Evolutionary conservation across 2,329 filamentous ascomycete species (phyloP).

Genomic region (Clarireedia monteithiana): DNA sequence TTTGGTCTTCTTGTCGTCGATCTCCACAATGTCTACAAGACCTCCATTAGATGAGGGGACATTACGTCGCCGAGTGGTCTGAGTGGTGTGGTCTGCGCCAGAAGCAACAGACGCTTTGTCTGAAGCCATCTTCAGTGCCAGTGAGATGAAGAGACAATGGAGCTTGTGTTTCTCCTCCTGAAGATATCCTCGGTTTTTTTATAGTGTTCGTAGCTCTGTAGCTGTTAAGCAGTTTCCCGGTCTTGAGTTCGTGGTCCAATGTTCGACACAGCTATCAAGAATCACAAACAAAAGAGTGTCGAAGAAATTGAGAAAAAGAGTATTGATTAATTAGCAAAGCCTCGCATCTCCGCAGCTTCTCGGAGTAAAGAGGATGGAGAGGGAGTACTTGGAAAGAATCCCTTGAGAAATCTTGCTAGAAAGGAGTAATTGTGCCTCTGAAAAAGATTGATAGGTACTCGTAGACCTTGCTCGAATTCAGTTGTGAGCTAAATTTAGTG

Average conservation of each 20-base stretch:
- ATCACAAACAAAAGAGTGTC: conserved; percentile 7
- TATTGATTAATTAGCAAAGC: conserved; percentile 19
- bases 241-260: conserved; percentile 4
- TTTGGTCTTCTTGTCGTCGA: conserved; percentile 53
- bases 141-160: not conserved
- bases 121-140: conserved; percentile 25
- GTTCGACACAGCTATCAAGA: not conserved
- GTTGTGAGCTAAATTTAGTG: conserved; percentile 9
- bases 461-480: conserved; percentile 9
- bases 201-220: not conserved
- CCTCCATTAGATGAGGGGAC: conserved; percentile 35
- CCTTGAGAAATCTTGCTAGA: conserved; percentile 4
- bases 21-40: conserved; percentile 32
- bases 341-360: conserved; percentile 23
- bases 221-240: not conserved
- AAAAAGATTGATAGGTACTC: conserved; percentile 1
- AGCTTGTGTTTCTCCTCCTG: not conserved
- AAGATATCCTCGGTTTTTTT: not conserved
- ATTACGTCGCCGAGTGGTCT: conserved; percentile 50
- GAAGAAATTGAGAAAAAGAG: not conserved
- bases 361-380: not conserved
- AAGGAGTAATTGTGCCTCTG: conserved; percentile 3
- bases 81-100: conserved; percentile 46
- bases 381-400: conserved; percentile 4
- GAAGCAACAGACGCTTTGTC: conserved; percentile 50